These are phyloP conservation scores for Alternaria gaisen DNA, from an alignment of 2,329 filamentous ascomycete genomes.

Conservation along the genomic window DNA sequence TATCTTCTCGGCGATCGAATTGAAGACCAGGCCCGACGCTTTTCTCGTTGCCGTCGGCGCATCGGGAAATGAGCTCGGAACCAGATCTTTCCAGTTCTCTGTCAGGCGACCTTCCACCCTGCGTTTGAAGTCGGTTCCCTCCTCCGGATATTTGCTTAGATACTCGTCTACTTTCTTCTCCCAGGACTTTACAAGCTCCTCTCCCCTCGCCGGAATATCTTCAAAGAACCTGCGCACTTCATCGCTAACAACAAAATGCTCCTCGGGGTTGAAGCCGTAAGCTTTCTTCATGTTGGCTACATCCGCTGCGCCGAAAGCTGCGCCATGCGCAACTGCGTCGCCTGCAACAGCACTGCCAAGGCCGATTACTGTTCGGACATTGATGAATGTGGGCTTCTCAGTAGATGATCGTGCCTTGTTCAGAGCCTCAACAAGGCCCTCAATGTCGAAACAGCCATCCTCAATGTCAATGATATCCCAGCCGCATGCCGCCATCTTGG, in stretches of 20 bases:
- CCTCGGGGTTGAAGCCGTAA: conserved; percentile 60
- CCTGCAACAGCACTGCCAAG: conserved; percentile 62
- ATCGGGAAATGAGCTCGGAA: conserved; percentile 60
- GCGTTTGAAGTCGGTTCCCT: conserved; percentile 58
- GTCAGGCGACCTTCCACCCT: conserved; percentile 61
- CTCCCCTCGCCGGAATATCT: conserved; percentile 53
- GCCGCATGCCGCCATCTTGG: conserved; percentile 65
- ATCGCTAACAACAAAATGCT: conserved; percentile 58
- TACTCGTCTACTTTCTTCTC: conserved; percentile 56
- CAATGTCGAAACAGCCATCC: conserved; percentile 63
- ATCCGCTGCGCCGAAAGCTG: conserved; percentile 63
- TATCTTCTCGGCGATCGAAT: conserved; percentile 11
- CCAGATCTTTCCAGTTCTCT: conserved; percentile 58
- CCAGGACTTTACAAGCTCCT: conserved; percentile 61
- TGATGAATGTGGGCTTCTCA: conserved; percentile 66
- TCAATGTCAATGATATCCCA: conserved; percentile 65
- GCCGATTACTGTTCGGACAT: conserved; percentile 66
- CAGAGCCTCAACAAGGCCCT: conserved; percentile 59
- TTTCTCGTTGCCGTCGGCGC: conserved; percentile 61
- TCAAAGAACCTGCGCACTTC: conserved; percentile 58
- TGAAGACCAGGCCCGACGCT: conserved; percentile 39
- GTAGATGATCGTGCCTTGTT: conserved; percentile 54
- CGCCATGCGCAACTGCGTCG: conserved; percentile 65
- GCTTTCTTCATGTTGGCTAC: conserved; percentile 64
- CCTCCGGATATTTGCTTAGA: conserved; percentile 56